phyloP scores from a whole-genome alignment of 495 filamentous ascomycete species.

The Trichoderma reesei region DNA sequence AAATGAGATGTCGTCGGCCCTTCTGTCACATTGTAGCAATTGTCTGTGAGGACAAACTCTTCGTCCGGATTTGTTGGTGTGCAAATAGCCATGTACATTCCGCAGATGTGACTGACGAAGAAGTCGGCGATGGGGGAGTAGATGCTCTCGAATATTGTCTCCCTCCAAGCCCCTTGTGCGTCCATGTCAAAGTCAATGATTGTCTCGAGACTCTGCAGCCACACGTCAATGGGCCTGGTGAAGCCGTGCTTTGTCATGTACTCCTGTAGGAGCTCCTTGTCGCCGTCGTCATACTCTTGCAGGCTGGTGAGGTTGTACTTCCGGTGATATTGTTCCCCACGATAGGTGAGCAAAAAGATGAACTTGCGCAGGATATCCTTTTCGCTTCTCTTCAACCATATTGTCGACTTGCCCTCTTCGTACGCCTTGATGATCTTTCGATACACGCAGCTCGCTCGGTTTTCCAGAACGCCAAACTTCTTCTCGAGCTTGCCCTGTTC shows the following conservation, averaged over 20 bases:
- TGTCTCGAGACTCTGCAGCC: constrained; percentile 38
- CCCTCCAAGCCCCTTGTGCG: constrained; percentile 24
- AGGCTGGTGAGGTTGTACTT: constrained; percentile 26
- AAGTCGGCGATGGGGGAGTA: constrained; percentile 33
- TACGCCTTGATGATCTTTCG: constrained; percentile 25
- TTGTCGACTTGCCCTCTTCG: constrained; percentile 14
- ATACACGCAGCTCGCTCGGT: constrained; percentile 21
- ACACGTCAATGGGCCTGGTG: constrained; percentile 39
- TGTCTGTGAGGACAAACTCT: constrained; percentile 44
- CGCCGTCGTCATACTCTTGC: constrained; percentile 30
- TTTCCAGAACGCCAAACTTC: constrained; percentile 27
- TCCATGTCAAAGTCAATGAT: constrained; percentile 41
- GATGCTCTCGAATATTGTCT: constrained; percentile 23
- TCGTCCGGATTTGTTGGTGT: constrained; percentile 26
- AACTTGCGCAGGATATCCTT: constrained; percentile 40
- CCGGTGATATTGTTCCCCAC: constrained; percentile 23
- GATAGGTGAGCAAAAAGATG: constrained; percentile 45
- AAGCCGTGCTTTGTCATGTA: constrained; percentile 39
- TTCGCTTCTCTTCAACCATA: constrained; percentile 32
- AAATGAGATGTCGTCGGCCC: constrained; percentile 25
- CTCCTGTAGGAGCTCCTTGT: constrained; percentile 25
- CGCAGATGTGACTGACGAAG: constrained; percentile 30
- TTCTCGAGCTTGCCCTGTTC: constrained; percentile 31
- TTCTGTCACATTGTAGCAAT: constrained; percentile 37
- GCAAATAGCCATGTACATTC: constrained; percentile 37